Percentiles rank a stretch among this genome's conserved stretches.
Evolutionary conservation across 306 rosid species (phyloP).

Genomic region (Cyclanthera cordifolia): DNA sequence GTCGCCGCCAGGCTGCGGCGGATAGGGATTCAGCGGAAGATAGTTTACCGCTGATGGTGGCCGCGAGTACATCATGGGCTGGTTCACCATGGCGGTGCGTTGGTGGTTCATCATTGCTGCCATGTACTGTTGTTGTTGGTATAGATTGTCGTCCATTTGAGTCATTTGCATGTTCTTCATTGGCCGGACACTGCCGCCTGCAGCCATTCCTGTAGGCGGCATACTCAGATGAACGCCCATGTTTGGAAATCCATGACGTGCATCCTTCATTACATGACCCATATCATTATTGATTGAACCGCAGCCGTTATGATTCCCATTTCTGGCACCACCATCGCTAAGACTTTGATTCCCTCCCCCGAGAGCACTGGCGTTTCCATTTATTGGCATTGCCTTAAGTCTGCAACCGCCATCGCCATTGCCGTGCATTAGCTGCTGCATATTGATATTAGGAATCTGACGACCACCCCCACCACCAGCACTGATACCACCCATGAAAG

Average conservation of each 20-base stretch:
- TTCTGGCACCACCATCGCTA: too few species aligned
- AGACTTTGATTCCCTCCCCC: too few species aligned
- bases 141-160: constrained; percentile 56
- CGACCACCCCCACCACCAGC: constrained; percentile 36
- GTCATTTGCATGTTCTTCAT: constrained; percentile 30
- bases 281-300: too few species aligned
- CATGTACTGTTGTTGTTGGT: constrained; percentile 38
- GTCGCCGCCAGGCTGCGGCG: constrained; percentile 31
- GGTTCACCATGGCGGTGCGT: constrained; percentile 50
- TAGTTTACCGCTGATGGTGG: constrained; percentile 34
- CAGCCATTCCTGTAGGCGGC: constrained; percentile 27
- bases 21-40: constrained; percentile 33
- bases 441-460: constrained; percentile 26
- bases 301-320: too few species aligned
- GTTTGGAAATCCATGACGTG: too few species aligned
- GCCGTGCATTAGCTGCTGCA: too few species aligned
- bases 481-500: constrained; percentile 28
- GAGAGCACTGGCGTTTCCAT: too few species aligned
- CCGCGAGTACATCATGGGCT: constrained; percentile 48
- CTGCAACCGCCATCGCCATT: too few species aligned
- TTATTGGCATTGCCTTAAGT: too few species aligned
- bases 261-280: too few species aligned
- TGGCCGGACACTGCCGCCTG: constrained; percentile 24
- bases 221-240: too few species aligned
- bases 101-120: constrained; percentile 72